phyloP scores from a whole-genome alignment of 164 flowering plant genomes.

The Liquidambar formosana region DNA sequence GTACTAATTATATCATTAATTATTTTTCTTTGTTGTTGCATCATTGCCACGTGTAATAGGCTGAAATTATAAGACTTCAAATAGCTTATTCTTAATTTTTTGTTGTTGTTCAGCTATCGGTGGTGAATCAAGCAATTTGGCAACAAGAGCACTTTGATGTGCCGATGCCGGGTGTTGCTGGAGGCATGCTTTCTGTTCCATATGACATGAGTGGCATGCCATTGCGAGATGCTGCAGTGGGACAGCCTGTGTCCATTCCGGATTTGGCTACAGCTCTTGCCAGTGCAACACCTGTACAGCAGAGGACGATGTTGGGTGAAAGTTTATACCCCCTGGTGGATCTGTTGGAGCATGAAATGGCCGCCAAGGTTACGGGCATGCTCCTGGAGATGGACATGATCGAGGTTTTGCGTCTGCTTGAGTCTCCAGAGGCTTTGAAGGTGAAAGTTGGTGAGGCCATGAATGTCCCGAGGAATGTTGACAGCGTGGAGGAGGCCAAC shows the following conservation, averaged over 20 bases:
- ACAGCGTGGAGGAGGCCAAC: slow-evolving; percentile 51
- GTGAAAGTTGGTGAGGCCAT: slow-evolving; percentile 80
- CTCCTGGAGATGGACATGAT: slow-evolving; percentile 89
- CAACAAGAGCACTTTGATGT: too few species aligned
- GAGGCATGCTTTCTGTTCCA: slow-evolving; percentile 43
- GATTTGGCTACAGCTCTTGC: slow-evolving; percentile 81
- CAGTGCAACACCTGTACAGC: slow-evolving; percentile 74
- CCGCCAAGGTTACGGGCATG: slow-evolving; percentile 89
- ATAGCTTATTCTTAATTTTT: too few species aligned
- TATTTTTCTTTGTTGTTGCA: too few species aligned
- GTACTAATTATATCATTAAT: too few species aligned
- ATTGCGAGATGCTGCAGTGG: slow-evolving; percentile 25
- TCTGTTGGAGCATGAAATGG: slow-evolving; percentile 65
- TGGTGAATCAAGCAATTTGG: too few species aligned
- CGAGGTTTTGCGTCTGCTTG: slow-evolving; percentile 74
- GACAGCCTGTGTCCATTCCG: slow-evolving; percentile 53
- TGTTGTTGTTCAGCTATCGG: too few species aligned
- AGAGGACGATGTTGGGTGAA: slow-evolving; percentile 85
- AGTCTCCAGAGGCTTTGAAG: slow-evolving; percentile 76
- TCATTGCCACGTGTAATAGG: too few species aligned
- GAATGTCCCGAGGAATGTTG: slow-evolving; percentile 66
- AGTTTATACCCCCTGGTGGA: slow-evolving; percentile 78
- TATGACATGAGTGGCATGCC: slow-evolving; percentile 47
- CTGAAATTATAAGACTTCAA: too few species aligned
- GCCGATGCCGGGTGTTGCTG: slow-evolving; percentile 38